phyloP scores from a whole-genome alignment of 2,329 filamentous ascomycete genomes.

The Xylariaceae sp. region DNA sequence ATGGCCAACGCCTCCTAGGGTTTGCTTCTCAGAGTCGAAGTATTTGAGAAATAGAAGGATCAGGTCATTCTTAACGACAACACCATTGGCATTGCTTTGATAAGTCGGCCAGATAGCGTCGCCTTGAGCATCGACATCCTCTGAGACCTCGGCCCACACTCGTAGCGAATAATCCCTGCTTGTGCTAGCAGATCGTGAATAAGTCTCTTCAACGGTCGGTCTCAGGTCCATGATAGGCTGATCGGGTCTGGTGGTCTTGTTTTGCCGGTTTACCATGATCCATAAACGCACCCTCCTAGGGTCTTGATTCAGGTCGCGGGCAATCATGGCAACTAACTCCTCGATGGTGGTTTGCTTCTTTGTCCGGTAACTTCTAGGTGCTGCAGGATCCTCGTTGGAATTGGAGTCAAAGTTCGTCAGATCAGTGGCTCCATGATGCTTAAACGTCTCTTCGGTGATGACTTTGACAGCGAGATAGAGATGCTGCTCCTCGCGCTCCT shows the following conservation, averaged over 20 bases:
- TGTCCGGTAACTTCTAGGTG: constrained; percentile 72
- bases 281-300: constrained; percentile 77
- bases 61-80: constrained; percentile 60
- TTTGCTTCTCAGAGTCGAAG: constrained; percentile 80
- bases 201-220: constrained; percentile 75
- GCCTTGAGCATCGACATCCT: constrained; percentile 68
- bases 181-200: constrained; percentile 51
- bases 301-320: constrained; percentile 68
- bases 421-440: constrained; percentile 80
- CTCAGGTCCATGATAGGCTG: constrained; percentile 77
- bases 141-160: constrained; percentile 82
- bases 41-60: constrained; percentile 92
- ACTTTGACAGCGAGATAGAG: constrained; percentile 86
- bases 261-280: constrained; percentile 98
- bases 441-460: constrained; percentile 81
- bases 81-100: constrained; percentile 58
- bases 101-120: constrained; percentile 72
- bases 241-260: constrained; percentile 93
- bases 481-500: constrained; percentile 92
- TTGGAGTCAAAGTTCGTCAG: constrained; percentile 69
- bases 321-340: constrained; percentile 73
- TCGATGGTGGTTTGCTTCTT: constrained; percentile 74
- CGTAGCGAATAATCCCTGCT: constrained; percentile 73
- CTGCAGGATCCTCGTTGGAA: constrained; percentile 60
- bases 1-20: constrained; percentile 75